phyloP scores from a whole-genome alignment of 106 monocot species.

The Allium cepa region DNA sequence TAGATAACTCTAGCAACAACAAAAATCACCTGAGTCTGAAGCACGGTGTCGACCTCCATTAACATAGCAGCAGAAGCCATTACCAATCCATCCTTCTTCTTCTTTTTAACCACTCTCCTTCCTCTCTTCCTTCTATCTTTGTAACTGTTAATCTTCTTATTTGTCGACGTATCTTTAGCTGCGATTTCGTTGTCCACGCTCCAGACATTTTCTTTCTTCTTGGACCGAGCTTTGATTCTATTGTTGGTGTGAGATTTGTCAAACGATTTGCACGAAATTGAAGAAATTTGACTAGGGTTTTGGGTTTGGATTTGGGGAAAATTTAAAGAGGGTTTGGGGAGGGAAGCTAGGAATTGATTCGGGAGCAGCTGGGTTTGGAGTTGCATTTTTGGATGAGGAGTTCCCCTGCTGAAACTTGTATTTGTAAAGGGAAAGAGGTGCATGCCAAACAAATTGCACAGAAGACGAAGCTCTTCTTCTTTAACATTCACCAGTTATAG shows the following conservation, averaged over 20 bases:
- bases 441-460: too few species aligned
- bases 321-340: neutral
- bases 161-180: constrained; percentile 6
- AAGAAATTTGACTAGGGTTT: constrained; percentile 2
- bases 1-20: too few species aligned
- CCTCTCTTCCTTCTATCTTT: constrained; percentile 2
- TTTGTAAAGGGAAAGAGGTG: too few species aligned
- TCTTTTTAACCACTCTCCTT: constrained; percentile 5
- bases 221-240: constrained; percentile 10
- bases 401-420: neutral
- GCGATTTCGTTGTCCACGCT: constrained; percentile 73
- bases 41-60: constrained; percentile 72
- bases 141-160: constrained; percentile 5
- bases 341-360: constrained; percentile 12
- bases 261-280: neutral
- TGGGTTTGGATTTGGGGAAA: neutral
- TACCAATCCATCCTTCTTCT: constrained; percentile 18
- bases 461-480: too few species aligned
- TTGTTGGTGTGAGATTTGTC: neutral
- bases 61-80: constrained; percentile 72
- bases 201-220: constrained; percentile 81
- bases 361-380: neutral
- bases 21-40: constrained; percentile 72
- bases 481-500: too few species aligned
- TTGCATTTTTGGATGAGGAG: neutral